Evolutionary conservation across 2,329 filamentous ascomycete genomes (phyloP), one percentile per base, ranked within the genome.

Genomic region (Fusarium secorum): DNA sequence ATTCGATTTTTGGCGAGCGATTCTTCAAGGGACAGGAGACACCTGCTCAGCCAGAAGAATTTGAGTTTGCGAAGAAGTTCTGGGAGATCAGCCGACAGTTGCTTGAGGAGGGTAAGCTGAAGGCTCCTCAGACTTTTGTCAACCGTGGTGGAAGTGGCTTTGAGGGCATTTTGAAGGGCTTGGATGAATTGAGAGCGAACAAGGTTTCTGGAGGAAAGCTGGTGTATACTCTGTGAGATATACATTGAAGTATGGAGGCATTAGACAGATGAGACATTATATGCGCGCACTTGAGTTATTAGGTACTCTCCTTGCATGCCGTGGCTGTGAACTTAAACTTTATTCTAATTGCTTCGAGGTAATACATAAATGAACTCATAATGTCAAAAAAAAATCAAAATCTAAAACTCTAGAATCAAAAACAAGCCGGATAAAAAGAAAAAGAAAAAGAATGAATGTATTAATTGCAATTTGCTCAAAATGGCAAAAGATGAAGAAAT

Each of bases 1-100:
- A 66, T 20, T 65, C 61, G 4, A 59, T 66, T 17, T 65, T 66
- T 39, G 64, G 64, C 3, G 64, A 66, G 36, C 45, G 41, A 8
- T 68, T 59, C n/a, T 24, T 58, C 20, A 46, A 55, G 9, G 54
- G 42, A 18, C 9, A 33, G 22, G 53, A 64, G 22, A 59, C 48
- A 0, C 59, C 64, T 2, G 32, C 57, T 28, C 49, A 57, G 22
- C 63, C 44, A 7, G 59, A 69, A 11, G 53, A 56, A 20, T 55
- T 65, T 39, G 60, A 65, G 26, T 68, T 60, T 32, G 66, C 49
- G 0, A 60, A 60, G 24, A 46, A 38, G 26, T 60, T 69, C 33
- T 60, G 54, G 54, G 60, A 65, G 18, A 39, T 69, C 6, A 13
- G 53, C 24, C 54, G 53, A 32, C 38, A 48, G 14, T 32, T 69